Evolutionary conservation across 2,329 filamentous ascomycete species (phyloP), one percentile per base, ranked within the genome.

Genomic region (Lizonia empirigonia): DNA sequence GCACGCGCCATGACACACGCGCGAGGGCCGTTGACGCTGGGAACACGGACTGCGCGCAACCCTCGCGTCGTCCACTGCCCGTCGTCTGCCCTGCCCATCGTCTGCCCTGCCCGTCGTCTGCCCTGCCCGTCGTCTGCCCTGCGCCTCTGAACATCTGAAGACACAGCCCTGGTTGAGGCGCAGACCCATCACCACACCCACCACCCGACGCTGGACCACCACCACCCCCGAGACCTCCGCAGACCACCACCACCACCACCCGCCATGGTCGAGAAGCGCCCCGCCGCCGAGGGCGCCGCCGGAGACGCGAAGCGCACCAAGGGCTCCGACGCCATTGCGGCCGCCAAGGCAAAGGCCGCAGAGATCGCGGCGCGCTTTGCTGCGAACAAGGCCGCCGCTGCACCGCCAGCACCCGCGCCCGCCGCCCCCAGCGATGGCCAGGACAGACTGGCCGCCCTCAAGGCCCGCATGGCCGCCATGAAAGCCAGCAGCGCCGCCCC

Each of bases 401-500:
- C 56, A 15, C 41, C 63, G 7, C 44, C 62, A 12, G 40, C 57
- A 7, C 16, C 57, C 10, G 30, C 55, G 8, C 49, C 58, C 19
- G 47, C 50, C 30, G 55, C 39, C 7, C 45, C 40, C 9, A 45
- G 38, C 22, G 56, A 55, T 2, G 36, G 34, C 0, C 9, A 53
- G 24, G 53, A 57, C 24, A 58, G 40, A n/a, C 42, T 63, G 4
- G 58, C 53, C 7, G 58, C 58, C 1, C 47, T 69, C 29, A 64
- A 59, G 42, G 66, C 64, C 19, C 58, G 61, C 33, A 57, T 67
- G 34, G 69, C 63, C 13, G 68, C 66, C n/a, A 56, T 71, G 40
- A 66, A 60, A 39, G 64, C 58, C 5, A 90, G 73, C 80, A 84
- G 93, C 59, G 90, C 90, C 38, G 87, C 88, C 76, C 54, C 54